Evolutionary conservation across 2,329 filamentous ascomycete species (phyloP), one percentile per base, ranked within the genome.

Genomic region (Chaetomiaceae sp.): DNA sequence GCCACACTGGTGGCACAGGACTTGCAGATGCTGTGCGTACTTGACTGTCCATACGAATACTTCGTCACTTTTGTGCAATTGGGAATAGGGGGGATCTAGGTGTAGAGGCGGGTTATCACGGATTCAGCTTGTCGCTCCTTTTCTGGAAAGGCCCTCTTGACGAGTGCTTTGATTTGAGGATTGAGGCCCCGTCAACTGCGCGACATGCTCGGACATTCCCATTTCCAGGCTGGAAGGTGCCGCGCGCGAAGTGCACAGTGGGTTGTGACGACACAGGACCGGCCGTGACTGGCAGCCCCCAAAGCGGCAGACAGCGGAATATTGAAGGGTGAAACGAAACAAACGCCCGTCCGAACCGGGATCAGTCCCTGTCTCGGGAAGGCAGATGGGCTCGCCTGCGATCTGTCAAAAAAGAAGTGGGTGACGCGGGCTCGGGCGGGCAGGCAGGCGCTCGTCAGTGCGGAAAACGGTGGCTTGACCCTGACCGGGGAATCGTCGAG

Each of bases 401-500:
- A 44, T 19, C 41, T 24, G 24, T 44, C 27, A n/a, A 11, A 30
- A 12, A 12, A 12, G 10, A 30, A 30, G n/a, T n/a, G n/a, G n/a
- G n/a, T n/a, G n/a, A n/a, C n/a, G n/a, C n/a, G n/a, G n/a, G n/a
- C n/a, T n/a, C n/a, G n/a, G n/a, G n/a, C n/a, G n/a, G n/a, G n/a
- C n/a, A n/a, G n/a, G n/a, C n/a, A n/a, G n/a, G n/a, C n/a, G n/a
- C n/a, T n/a, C n/a, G n/a, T n/a, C n/a, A n/a, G 9, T n/a, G 27
- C 5, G 4, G 27, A 30, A n/a, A 44, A 38, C 40, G 27, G 46
- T 44, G 36, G 46, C 46, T 48, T 44, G 41, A 44, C 24, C 35
- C 40, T 48, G 27, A 18, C 27, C 27, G 12, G 35, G 36, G 5
- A 30, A 18, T 35, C 30, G 33, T 32, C 32, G 32, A 37, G 42